These are phyloP conservation scores for Psilocybe subaeruginosa DNA, from an alignment of 768 basidiomycete species.

Conservation along the genomic window DNA sequence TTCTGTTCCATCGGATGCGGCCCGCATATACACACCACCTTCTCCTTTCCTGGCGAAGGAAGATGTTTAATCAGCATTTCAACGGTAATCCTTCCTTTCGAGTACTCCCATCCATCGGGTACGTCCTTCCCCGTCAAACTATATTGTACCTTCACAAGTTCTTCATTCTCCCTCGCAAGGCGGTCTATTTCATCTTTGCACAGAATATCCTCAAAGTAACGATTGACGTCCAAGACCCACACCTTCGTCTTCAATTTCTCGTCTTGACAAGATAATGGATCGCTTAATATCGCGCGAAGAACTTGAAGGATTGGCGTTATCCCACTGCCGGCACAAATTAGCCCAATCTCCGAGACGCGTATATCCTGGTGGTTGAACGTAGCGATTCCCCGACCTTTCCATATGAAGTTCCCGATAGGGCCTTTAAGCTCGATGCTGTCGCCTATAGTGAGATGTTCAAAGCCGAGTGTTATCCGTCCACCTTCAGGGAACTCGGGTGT, in stretches of 20 bases:
- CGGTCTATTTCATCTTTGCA: constrained; percentile 50
- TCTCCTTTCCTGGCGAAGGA: constrained; percentile 39
- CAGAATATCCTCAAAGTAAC: constrained; percentile 50
- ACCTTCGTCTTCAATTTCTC: constrained; percentile 34
- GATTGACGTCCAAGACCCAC: constrained; percentile 54
- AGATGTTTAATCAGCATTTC: constrained; percentile 41
- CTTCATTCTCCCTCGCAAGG: constrained; percentile 27
- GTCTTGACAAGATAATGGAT: constrained; percentile 28
- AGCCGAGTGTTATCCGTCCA: constrained; percentile 55
- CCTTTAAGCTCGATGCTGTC: constrained; percentile 61
- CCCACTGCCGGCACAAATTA: constrained; percentile 63
- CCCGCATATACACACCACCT: constrained; percentile 52
- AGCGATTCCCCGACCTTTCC: constrained; percentile 44
- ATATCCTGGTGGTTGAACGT: constrained; percentile 36
- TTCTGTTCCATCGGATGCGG: constrained; percentile 34
- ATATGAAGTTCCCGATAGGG: constrained; percentile 59
- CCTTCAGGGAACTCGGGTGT: constrained; percentile 38
- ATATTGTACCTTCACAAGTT: constrained; percentile 45
- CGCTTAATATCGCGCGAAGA: constrained; percentile 47
- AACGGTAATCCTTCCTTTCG: constrained; percentile 42
- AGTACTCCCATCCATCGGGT: constrained; percentile 40
- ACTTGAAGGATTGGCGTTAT: constrained; percentile 65
- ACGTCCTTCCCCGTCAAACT: constrained; percentile 38
- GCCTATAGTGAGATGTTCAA: constrained; percentile 45
- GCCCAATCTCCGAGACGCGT: constrained; percentile 43